Evolutionary conservation across 257 asterid genomes (phyloP).

Genomic region (Plectranthus barbatus): DNA sequence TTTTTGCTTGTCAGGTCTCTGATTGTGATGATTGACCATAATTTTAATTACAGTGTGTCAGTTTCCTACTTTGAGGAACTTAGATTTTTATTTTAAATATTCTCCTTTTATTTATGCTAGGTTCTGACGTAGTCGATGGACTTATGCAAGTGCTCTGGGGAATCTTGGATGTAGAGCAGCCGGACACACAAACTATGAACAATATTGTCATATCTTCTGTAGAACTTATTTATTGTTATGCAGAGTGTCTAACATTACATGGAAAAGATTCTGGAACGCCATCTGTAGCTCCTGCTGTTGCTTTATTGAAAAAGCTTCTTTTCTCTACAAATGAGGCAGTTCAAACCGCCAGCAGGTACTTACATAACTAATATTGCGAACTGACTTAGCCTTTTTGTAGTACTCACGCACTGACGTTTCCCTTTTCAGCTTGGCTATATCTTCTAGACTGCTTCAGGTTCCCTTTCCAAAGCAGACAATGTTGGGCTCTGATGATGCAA

Average conservation of each 20-base stretch:
- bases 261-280: constrained; percentile 53
- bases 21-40: not conserved
- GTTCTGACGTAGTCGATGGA: constrained; percentile 88
- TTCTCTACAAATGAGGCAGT: constrained; percentile 87
- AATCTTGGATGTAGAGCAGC: constrained; percentile 93
- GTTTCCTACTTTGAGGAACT: not conserved
- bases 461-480: constrained; percentile 99
- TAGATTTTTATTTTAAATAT: not conserved
- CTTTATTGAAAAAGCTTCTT: constrained; percentile 67
- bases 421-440: constrained; percentile 90
- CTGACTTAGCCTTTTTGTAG: constrained; percentile 2
- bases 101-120: constrained; percentile 31
- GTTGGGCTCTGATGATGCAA: constrained; percentile 76
- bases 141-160: constrained; percentile 98
- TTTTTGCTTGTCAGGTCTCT: not conserved
- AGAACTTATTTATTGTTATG: constrained; percentile 87
- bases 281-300: constrained; percentile 82
- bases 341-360: constrained; percentile 98
- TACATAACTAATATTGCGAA: not conserved
- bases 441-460: constrained; percentile 96
- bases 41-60: constrained; percentile 1
- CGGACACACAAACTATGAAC: constrained; percentile 88
- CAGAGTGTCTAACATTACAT: constrained; percentile 85
- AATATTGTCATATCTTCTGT: constrained; percentile 83
- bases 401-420: constrained; percentile 19